phyloP scores from a whole-genome alignment of 2,329 filamentous ascomycete species.

The Sporothrix luriei region DNA sequence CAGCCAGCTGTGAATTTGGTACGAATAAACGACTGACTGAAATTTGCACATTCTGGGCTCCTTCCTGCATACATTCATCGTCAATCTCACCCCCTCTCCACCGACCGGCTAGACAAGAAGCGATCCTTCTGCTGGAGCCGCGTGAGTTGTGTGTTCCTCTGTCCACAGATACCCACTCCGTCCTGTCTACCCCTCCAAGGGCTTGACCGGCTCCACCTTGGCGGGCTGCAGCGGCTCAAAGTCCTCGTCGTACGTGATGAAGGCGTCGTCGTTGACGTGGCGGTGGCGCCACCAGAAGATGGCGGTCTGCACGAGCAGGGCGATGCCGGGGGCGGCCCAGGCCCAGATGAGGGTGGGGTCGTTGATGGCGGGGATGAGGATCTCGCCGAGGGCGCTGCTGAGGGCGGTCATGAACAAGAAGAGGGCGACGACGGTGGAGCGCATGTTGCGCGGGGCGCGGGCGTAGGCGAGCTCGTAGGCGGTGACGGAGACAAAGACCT shows the following conservation, averaged over 20 bases:
- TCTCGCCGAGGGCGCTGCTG: slow-evolving; percentile 54
- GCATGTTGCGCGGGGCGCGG: slow-evolving; percentile 67
- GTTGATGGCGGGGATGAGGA: slow-evolving; percentile 47
- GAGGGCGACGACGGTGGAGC: slow-evolving; percentile 59
- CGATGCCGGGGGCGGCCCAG: slow-evolving; percentile 53
- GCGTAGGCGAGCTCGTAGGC: slow-evolving; percentile 69
- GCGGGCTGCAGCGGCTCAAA: not conserved
- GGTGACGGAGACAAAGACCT: slow-evolving; percentile 64
- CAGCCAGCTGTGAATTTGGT: not conserved
- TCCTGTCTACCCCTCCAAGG: too few relatives aligned
- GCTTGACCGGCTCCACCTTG: too few relatives aligned
- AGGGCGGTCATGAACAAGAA: slow-evolving; percentile 62
- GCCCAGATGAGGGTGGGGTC: slow-evolving; percentile 50
- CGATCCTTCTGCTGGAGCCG: too few relatives aligned
- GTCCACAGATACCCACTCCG: too few relatives aligned
- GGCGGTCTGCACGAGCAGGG: slow-evolving; percentile 50
- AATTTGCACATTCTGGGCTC: too few relatives aligned
- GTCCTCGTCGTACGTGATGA: slow-evolving; percentile 42
- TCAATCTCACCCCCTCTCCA: too few relatives aligned
- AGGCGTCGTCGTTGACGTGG: slow-evolving; percentile 51
- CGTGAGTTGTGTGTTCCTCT: too few relatives aligned
- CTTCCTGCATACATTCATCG: too few relatives aligned
- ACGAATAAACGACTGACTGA: too few relatives aligned
- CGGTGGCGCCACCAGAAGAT: slow-evolving; percentile 53
- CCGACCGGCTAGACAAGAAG: too few relatives aligned